Conservation (phyloP, 2,329 filamentous ascomycete genomes). For the Pseudogymnoascus pannorum region DNA sequence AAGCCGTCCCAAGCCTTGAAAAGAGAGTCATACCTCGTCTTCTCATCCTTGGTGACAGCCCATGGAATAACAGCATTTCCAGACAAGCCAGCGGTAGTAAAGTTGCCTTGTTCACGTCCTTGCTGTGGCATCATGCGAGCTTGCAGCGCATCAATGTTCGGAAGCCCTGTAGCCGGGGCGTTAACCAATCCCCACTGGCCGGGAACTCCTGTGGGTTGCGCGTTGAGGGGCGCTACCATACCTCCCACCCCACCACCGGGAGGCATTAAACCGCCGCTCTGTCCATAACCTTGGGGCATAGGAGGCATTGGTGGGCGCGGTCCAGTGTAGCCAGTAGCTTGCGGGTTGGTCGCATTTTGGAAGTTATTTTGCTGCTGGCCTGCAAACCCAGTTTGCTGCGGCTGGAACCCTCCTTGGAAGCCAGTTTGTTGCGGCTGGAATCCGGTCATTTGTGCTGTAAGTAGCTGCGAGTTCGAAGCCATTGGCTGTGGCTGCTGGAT, state of each 20-base stretch:
- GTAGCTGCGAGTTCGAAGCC: slow-evolving; percentile 59
- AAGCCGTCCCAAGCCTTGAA: slow-evolving; percentile 97
- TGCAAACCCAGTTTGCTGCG: slow-evolving; percentile 47
- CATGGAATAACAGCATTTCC: slow-evolving; percentile 95
- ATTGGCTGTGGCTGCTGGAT: slow-evolving; percentile 69
- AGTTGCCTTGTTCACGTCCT: slow-evolving; percentile 75
- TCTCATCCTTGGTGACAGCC: slow-evolving; percentile 98
- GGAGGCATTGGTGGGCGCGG: slow-evolving; percentile 72
- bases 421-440: slow-evolving; percentile 50
- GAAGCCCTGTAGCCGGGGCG: slow-evolving; percentile 77
- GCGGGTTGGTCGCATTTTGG: slow-evolving; percentile 57
- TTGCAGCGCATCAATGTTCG: slow-evolving; percentile 88
- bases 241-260: slow-evolving; percentile 52
- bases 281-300: slow-evolving; percentile 69
- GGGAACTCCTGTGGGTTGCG: slow-evolving; percentile 88
- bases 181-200: slow-evolving; percentile 99
- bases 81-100: slow-evolving; percentile 77
- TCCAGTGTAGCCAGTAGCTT: slow-evolving; percentile 73
- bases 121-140: slow-evolving; percentile 96
- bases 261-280: slow-evolving; percentile 52
- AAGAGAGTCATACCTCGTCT: slow-evolving; percentile 89
- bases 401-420: slow-evolving; percentile 35
- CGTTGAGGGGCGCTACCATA: slow-evolving; percentile 58
- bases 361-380: slow-evolving; percentile 65
- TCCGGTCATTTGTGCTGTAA: slow-evolving; percentile 62